These are phyloP conservation scores for Candida hispaniensis DNA, from an alignment of 805 yeast genomes.

Conservation along the genomic window DNA sequence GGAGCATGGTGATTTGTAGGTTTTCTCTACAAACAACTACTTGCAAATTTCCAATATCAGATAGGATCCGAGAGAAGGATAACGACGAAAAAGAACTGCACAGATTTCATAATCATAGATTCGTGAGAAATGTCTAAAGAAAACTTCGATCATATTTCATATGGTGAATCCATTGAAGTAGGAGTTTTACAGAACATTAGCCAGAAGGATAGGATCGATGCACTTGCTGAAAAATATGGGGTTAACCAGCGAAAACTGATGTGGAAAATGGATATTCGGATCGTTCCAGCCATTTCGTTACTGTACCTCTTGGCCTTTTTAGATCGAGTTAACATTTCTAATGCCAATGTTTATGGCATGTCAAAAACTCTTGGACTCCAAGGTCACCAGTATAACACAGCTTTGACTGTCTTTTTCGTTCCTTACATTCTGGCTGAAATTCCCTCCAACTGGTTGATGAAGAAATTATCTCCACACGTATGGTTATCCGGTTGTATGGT, in stretches of 20 bases:
- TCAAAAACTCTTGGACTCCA: conserved; percentile 42
- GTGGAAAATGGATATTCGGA: conserved; percentile 57
- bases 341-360: conserved; percentile 68
- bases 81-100: too few species aligned
- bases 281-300: conserved; percentile 64
- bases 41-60: too few species aligned
- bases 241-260: conserved; percentile 46
- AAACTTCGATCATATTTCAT: too few species aligned
- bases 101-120: too few species aligned
- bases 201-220: conserved; percentile 18
- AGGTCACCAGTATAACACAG: conserved; percentile 52
- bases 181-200: conserved; percentile 10
- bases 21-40: too few species aligned
- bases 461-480: conserved; percentile 48
- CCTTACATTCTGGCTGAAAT: conserved; percentile 58
- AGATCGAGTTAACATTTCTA: conserved; percentile 74
- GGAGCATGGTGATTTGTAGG: too few species aligned
- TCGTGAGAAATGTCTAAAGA: too few species aligned
- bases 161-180: too few species aligned
- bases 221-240: conserved; percentile 36
- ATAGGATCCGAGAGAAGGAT: too few species aligned
- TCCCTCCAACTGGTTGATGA: conserved; percentile 53
- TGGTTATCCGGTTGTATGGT: conserved; percentile 54
- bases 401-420: conserved; percentile 62
- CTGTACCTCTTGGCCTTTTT: conserved; percentile 66